Percentiles rank a stretch among this genome's conserved stretches.
Conservation (phyloP, 164 flowering plant genomes). For the Berberis vulgaris region DNA sequence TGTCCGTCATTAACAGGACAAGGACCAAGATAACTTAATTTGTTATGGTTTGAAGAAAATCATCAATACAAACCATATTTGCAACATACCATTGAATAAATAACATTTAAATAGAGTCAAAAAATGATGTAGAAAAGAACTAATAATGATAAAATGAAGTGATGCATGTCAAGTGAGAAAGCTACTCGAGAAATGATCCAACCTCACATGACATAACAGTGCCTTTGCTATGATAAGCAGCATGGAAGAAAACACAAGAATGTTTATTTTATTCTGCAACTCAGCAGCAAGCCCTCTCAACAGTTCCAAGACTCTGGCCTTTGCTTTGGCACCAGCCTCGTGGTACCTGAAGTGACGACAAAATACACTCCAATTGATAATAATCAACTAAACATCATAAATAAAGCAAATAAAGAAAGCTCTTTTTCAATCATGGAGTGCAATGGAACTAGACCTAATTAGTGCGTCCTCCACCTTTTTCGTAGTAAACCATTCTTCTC, state of each 20-base stretch:
- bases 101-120: no score
- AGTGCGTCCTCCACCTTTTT: conserved; percentile 76
- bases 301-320: conserved; percentile 59
- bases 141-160: no score
- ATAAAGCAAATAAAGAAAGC: neutral
- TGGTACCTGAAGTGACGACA: conserved; percentile 56
- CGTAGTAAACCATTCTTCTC: conserved; percentile 97
- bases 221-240: conserved; percentile 91
- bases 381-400: neutral
- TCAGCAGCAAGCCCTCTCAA: conserved; percentile 76
- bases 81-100: no score
- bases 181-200: neutral
- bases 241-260: conserved; percentile 85
- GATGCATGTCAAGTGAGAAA: no score
- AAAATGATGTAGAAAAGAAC: no score
- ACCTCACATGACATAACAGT: conserved; percentile 91
- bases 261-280: conserved; percentile 61
- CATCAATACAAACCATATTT: no score
- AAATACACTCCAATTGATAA: neutral
- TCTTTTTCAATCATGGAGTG: neutral
- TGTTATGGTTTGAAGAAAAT: no score
- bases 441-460: conserved; percentile 36
- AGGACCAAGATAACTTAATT: no score
- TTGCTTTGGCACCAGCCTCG: conserved; percentile 73
- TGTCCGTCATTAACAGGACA: no score